These are phyloP conservation scores for Metschnikowia henanensis DNA, from an alignment of 805 yeast genomes.

Conservation along the genomic window DNA sequence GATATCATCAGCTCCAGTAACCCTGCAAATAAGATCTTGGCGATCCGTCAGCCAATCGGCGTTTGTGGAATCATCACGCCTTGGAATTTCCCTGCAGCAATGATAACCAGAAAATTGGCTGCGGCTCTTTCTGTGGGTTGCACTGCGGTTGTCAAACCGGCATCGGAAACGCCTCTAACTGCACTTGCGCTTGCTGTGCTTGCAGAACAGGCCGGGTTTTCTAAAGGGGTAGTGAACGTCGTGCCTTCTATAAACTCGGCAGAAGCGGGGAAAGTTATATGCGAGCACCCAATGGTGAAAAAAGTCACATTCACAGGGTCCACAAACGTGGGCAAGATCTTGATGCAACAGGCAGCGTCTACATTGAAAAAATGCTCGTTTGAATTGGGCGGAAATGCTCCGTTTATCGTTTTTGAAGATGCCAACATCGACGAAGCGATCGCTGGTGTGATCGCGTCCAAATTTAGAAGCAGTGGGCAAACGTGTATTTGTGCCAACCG, in stretches of 20 bases:
- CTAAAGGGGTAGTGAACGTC: slow-evolving; percentile 67
- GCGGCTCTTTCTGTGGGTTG: slow-evolving; percentile 84
- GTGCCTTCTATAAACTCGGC: slow-evolving; percentile 46
- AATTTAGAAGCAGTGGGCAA: slow-evolving; percentile 23
- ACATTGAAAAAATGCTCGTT: slow-evolving; percentile 22
- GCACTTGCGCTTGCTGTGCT: slow-evolving; percentile 68
- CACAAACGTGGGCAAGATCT: slow-evolving; percentile 21
- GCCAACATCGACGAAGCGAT: slow-evolving; percentile 21
- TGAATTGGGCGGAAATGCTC: slow-evolving; percentile 24
- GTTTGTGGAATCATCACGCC: slow-evolving; percentile 80
- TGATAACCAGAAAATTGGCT: slow-evolving; percentile 73
- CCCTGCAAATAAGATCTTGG: slow-evolving; percentile 49
- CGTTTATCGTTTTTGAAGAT: slow-evolving; percentile 23
- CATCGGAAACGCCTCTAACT: slow-evolving; percentile 70
- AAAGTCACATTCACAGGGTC: slow-evolving; percentile 22
- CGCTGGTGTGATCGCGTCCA: slow-evolving; percentile 19
- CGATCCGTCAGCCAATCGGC: slow-evolving; percentile 76
- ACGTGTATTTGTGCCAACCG: slow-evolving; percentile 24
- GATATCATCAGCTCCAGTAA: slow-evolving; percentile 58
- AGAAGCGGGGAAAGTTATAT: slow-evolving; percentile 52
- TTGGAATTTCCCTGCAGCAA: slow-evolving; percentile 83
- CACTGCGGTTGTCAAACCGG: slow-evolving; percentile 75
- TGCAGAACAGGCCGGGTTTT: slow-evolving; percentile 67
- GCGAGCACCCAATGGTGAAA: slow-evolving; percentile 33
- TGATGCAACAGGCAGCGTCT: slow-evolving; percentile 19